Evolutionary conservation across 495 filamentous ascomycete species (phyloP), one percentile per base, ranked within the genome.

Genomic region (Emericellopsis terricola): DNA sequence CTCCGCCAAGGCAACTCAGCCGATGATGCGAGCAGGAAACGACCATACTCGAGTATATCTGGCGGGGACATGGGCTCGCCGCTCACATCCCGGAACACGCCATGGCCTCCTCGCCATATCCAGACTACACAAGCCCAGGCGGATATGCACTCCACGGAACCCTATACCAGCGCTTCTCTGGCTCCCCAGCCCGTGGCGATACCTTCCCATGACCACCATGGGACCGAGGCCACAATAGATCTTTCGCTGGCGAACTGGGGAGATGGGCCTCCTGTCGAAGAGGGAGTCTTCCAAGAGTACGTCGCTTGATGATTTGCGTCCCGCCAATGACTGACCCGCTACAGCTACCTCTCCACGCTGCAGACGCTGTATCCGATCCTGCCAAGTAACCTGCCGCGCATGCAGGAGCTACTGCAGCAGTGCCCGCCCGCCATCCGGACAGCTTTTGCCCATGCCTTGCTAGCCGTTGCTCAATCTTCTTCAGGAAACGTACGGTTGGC

Each of bases 361-460:
- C 81, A 91, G 45, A 69, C 71, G 2, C 68, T 72, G 11, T 73
- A 86, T 35, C 84, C 84, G 0, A 56, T 91, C 3, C 64, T 93
- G 11, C 69, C 81, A 1, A 60, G 69, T 41, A 72, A 64, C 23
- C 81, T 75, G 42, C 59, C 65, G 23, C 60, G 69, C 4, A 60
- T 84, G 3, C 58, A 72, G 28, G 64, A 65, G 9, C 57, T 75
- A 27, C 52, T 89, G 14, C 62, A 66, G 8, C 64, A 69, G 33
- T 75, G 73, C 44, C 68, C 71, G 4, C 43, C 59, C 6, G 51
- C 60, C 9, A 56, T 83, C 4, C 72, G 78, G 34, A 73, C 81
- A 30, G 79, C 76, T 0, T 84, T 89, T 44, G 55, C 75, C 16
- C 68, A 73, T 37, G 76, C 79, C 3, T 56, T 91, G 4, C 71